Evolutionary conservation across 2,329 filamentous ascomycete species (phyloP).

Genomic region (Colletotrichum paranaense): DNA sequence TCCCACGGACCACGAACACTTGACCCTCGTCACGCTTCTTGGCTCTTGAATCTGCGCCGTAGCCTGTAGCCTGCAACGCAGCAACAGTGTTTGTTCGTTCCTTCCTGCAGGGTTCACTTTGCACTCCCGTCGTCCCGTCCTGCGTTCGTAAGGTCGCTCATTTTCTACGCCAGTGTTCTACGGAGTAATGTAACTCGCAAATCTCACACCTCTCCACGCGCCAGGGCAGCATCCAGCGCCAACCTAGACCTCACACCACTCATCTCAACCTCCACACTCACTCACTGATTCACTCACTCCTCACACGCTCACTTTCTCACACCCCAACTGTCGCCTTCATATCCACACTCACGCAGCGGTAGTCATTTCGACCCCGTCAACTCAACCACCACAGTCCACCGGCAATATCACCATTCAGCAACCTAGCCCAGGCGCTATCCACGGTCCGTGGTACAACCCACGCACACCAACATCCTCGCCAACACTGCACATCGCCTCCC

Average conservation of each 20-base stretch:
- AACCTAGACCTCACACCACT: not conserved
- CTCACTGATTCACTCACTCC: conserved; percentile 4
- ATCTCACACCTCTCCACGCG: not conserved
- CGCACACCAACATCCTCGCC: conserved; percentile 1
- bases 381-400: not conserved
- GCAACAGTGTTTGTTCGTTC: not conserved
- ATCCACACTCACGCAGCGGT: not conserved
- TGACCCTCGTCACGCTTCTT: not conserved
- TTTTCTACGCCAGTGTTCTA: too few species aligned
- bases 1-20: not conserved
- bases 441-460: conserved; percentile 6
- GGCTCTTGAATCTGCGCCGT: too few species aligned
- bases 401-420: not conserved
- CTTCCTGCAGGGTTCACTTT: conserved; percentile 19
- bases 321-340: not conserved
- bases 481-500: not conserved
- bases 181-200: not conserved
- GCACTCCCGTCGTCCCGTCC: conserved; percentile 19
- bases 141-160: not conserved
- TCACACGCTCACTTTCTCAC: not conserved
- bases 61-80: not conserved
- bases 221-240: not conserved
- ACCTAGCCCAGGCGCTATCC: conserved; percentile 12
- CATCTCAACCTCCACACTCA: conserved; percentile 24
- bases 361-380: not conserved